phyloP scores from a whole-genome alignment of 805 yeast species.

The Brettanomyces bruxellensis region DNA sequence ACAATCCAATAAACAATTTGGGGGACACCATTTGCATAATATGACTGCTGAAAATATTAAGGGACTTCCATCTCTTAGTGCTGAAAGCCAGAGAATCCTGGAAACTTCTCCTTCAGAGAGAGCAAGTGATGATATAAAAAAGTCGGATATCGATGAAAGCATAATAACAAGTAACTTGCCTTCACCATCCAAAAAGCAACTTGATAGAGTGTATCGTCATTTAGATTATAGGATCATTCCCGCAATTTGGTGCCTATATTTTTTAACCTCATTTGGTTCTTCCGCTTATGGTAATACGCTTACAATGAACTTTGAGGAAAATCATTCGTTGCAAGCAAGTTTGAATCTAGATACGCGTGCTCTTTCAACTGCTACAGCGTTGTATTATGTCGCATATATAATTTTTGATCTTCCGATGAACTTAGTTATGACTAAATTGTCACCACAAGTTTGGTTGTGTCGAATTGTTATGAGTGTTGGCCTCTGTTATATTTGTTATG shows the following conservation, averaged over 20 bases:
- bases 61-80: neutral
- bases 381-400: slow-evolving; percentile 76
- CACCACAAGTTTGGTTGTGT: slow-evolving; percentile 80
- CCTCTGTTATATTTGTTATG: slow-evolving; percentile 64
- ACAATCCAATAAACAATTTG: no score
- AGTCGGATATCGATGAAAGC: no score
- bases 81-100: neutral
- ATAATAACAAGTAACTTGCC: no score
- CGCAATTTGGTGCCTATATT: slow-evolving; percentile 72
- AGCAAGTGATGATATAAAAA: no score
- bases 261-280: slow-evolving; percentile 69
- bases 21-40: no score
- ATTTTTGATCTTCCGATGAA: slow-evolving; percentile 87
- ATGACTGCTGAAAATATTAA: no score
- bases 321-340: slow-evolving; percentile 51
- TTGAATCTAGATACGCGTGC: slow-evolving; percentile 47
- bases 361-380: slow-evolving; percentile 66
- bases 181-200: slow-evolving; percentile 21
- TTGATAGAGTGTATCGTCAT: slow-evolving; percentile 50
- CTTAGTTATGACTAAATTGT: slow-evolving; percentile 68
- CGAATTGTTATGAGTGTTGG: slow-evolving; percentile 75
- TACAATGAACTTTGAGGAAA: slow-evolving; percentile 60
- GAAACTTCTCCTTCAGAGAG: neutral
- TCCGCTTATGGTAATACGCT: slow-evolving; percentile 70
- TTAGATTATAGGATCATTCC: slow-evolving; percentile 70